Conservation (phyloP, 306 rosid genomes). For the Inga oerstediana region DNA sequence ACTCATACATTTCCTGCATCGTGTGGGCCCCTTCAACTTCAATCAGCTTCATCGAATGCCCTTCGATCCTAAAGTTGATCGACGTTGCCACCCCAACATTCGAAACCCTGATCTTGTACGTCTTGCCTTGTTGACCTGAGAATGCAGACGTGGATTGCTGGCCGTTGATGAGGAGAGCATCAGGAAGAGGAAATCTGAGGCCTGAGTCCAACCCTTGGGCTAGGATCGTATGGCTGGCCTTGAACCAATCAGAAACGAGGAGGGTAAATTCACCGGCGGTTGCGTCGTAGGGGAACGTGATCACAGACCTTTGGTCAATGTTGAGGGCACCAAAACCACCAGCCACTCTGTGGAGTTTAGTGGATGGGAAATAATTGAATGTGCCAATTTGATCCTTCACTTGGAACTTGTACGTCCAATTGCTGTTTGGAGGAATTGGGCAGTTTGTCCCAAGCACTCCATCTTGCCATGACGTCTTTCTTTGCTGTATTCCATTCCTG, state of each 20-base stretch:
- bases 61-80: constrained; percentile 71
- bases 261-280: constrained; percentile 68
- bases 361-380: constrained; percentile 71
- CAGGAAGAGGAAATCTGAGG: constrained; percentile 58
- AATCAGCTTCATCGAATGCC: constrained; percentile 59
- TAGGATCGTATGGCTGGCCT: constrained; percentile 53
- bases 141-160: constrained; percentile 25
- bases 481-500: constrained; percentile 83
- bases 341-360: constrained; percentile 65
- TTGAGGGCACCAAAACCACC: constrained; percentile 85
- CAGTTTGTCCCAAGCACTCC: constrained; percentile 91
- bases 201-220: constrained; percentile 60
- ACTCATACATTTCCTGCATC: constrained; percentile 63
- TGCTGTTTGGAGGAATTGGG: constrained; percentile 80
- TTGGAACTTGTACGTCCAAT: constrained; percentile 87
- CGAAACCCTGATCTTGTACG: constrained; percentile 77
- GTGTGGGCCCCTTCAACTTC: constrained; percentile 94
- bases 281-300: constrained; percentile 62
- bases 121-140: constrained; percentile 62
- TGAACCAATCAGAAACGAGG: constrained; percentile 79
- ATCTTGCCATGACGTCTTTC: constrained; percentile 83
- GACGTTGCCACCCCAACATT: constrained; percentile 72
- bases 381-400: constrained; percentile 87
- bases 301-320: constrained; percentile 63
- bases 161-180: constrained; percentile 83